Evolutionary conservation across 2,329 filamentous ascomycete genomes (phyloP).

Genomic region (Trichophyton schoenleinii): DNA sequence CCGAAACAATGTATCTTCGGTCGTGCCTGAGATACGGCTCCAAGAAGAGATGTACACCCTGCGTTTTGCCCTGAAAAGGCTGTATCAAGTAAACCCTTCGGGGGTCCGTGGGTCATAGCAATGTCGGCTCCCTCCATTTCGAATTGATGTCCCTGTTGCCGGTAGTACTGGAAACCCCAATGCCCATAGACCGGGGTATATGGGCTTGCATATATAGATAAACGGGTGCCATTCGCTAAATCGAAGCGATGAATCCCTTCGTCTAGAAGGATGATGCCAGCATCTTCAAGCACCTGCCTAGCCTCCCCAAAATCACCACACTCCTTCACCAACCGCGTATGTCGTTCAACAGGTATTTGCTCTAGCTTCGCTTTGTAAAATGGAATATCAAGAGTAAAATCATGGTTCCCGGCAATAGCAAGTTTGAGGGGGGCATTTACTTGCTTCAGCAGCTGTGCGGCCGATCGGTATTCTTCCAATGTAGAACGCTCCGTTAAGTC

Average conservation of each 20-base stretch:
- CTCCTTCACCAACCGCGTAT: constrained; percentile 19
- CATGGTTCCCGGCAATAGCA: constrained; percentile 45
- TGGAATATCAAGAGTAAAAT: constrained; percentile 32
- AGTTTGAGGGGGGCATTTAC: constrained; percentile 42
- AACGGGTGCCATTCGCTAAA: constrained; percentile 38
- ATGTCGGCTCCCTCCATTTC: constrained; percentile 31
- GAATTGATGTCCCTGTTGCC: constrained; percentile 27
- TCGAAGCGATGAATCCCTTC: constrained; percentile 39
- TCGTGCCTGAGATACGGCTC: constrained; percentile 20
- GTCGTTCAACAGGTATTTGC: constrained; percentile 21
- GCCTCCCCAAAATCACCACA: constrained; percentile 34
- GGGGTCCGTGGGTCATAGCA: constrained; percentile 45
- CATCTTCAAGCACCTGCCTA: constrained; percentile 29
- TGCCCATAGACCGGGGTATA: constrained; percentile 37
- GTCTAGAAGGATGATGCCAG: constrained; percentile 38
- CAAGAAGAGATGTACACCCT: constrained; percentile 24
- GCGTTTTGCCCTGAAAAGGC: constrained; percentile 20
- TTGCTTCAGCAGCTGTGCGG: constrained; percentile 32
- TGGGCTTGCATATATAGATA: constrained; percentile 43
- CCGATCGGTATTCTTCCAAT: constrained; percentile 29
- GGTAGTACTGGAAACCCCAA: constrained; percentile 42
- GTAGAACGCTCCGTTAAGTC: constrained; percentile 38
- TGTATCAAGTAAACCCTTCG: constrained; percentile 39
- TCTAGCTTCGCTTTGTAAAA: constrained; percentile 26
- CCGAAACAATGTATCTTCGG: constrained; percentile 31